These are phyloP conservation scores for Pseudomassariella vexata DNA, from an alignment of 2,329 filamentous ascomycete genomes.

Conservation along the genomic window DNA sequence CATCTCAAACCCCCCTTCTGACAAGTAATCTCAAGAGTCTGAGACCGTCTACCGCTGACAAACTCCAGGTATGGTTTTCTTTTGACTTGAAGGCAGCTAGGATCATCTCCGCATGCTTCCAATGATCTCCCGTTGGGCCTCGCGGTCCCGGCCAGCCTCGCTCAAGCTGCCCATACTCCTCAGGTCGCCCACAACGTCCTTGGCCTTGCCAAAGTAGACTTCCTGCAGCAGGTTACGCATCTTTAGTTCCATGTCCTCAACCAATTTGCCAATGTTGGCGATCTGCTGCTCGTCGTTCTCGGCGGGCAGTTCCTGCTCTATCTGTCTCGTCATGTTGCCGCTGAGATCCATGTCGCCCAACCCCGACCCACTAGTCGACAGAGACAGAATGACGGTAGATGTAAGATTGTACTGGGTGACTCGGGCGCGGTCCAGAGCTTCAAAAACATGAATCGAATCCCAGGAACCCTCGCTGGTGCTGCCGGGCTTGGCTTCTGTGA, in stretches of 20 bases:
- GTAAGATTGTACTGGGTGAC: conserved; percentile 97
- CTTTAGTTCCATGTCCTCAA: conserved; percentile 99
- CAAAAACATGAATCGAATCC: conserved; percentile 99
- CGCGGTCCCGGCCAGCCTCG: conserved; percentile 76
- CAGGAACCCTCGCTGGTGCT: conserved; percentile 72
- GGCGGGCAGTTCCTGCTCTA: conserved; percentile 85
- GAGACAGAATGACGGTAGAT: conserved; percentile 87
- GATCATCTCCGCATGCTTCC: conserved; percentile 38
- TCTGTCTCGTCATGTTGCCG: conserved; percentile 96
- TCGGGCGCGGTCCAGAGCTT: conserved; percentile 86
- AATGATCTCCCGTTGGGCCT: conserved; percentile 86
- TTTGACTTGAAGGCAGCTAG: background rate
- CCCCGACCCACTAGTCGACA: conserved; percentile 57
- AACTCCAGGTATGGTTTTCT: no score
- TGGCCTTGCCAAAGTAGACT: conserved; percentile 98
- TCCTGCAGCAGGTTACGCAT: conserved; percentile 98
- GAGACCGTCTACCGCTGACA: no score
- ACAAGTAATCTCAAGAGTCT: no score
- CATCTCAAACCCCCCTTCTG: no score
- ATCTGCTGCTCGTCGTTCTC: conserved; percentile 91
- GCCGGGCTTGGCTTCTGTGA: conserved; percentile 63
- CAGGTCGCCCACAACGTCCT: conserved; percentile 94
- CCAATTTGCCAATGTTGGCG: conserved; percentile 85
- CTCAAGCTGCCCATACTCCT: conserved; percentile 80
- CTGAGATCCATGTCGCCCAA: conserved; percentile 87